A percentile compares a stretch with the other conserved stretches of the same genome.
Evolutionary conservation across 306 rosid genomes (phyloP).

Genomic region (Hippophae tibetana): DNA sequence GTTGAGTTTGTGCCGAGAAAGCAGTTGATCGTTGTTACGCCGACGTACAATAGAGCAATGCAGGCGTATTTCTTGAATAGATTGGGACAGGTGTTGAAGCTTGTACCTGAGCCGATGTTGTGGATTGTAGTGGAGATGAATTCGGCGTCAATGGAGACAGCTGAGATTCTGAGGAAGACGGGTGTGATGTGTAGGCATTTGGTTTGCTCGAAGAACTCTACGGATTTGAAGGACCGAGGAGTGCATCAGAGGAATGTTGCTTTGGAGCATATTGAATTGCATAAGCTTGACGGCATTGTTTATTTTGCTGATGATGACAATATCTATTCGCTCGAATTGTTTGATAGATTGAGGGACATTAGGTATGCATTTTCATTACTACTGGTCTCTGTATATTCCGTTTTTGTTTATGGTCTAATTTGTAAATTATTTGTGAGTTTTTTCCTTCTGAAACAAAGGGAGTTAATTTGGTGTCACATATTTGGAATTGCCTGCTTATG

Average conservation of each 20-base stretch:
- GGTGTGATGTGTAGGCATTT: slow-evolving; percentile 89
- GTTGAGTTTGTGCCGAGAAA: slow-evolving; percentile 43
- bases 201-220: slow-evolving; percentile 55
- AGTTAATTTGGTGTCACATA: no score
- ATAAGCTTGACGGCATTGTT: slow-evolving; percentile 79
- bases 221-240: slow-evolving; percentile 74
- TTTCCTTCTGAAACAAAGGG: not conserved
- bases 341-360: slow-evolving; percentile 63
- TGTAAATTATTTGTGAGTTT: slow-evolving; percentile 1
- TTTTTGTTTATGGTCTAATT: not conserved
- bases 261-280: slow-evolving; percentile 86
- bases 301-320: slow-evolving; percentile 94
- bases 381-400: not conserved
- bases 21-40: slow-evolving; percentile 79
- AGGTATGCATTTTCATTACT: slow-evolving; percentile 33
- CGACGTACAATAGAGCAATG: slow-evolving; percentile 61
- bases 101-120: slow-evolving; percentile 69
- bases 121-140: slow-evolving; percentile 92
- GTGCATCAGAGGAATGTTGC: slow-evolving; percentile 89
- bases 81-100: slow-evolving; percentile 63
- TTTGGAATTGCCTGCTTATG: no score
- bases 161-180: slow-evolving; percentile 81
- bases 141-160: slow-evolving; percentile 79
- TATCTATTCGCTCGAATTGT: slow-evolving; percentile 69
- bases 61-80: slow-evolving; percentile 76